Conservation (phyloP, 2,329 filamentous ascomycete genomes). For the Simplicillium aogashimaense region DNA sequence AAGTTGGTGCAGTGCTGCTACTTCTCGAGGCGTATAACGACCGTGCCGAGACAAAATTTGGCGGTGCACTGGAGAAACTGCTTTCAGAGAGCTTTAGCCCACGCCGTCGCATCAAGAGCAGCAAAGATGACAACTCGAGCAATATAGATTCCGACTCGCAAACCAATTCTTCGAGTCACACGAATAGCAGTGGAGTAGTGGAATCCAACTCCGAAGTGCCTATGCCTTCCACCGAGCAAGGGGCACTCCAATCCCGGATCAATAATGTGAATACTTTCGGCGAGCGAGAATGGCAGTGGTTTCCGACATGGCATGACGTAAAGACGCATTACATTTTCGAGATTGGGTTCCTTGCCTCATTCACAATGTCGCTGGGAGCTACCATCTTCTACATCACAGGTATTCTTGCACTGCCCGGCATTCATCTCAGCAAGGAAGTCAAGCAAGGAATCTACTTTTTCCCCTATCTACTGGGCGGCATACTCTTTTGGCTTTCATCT, state of each 20-base stretch:
- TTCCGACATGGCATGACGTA: constrained; percentile 43
- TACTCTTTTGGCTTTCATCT: constrained; percentile 46
- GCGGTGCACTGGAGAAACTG: constrained; percentile 43
- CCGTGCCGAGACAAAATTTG: constrained; percentile 46
- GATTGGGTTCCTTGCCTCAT: constrained; percentile 51
- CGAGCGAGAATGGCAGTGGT: constrained; percentile 43
- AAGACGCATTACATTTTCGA: constrained; percentile 50
- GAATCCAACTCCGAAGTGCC: not conserved
- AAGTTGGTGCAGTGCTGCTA: constrained; percentile 45
- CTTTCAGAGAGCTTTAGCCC: constrained; percentile 5
- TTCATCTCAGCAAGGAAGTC: constrained; percentile 34
- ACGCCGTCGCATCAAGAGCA: not conserved
- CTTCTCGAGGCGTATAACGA: constrained; percentile 51
- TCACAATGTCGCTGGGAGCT: constrained; percentile 45
- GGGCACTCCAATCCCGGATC: not conserved
- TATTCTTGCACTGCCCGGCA: constrained; percentile 48
- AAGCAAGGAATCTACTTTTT: constrained; percentile 47
- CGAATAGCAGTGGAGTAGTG: not conserved
- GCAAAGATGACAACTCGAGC: not conserved
- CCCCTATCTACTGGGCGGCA: constrained; percentile 50
- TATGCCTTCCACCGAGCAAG: not conserved
- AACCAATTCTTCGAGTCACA: not conserved
- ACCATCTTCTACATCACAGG: constrained; percentile 56
- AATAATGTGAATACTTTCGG: constrained; percentile 3
- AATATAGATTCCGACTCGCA: not conserved